phyloP scores from a whole-genome alignment of 345 rosid species.

The Populus nigra region DNA sequence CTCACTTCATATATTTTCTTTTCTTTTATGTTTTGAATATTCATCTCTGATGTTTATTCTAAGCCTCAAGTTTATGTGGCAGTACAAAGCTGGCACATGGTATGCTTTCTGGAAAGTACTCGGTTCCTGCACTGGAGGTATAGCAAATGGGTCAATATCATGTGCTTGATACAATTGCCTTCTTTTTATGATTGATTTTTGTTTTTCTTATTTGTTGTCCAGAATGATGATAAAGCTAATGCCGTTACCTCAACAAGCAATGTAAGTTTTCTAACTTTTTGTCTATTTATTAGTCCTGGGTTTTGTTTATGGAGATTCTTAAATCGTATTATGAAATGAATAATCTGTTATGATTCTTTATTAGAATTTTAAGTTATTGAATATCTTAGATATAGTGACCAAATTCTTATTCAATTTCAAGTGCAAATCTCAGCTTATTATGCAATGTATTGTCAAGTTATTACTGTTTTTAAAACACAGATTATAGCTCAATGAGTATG shows the following conservation, averaged over 20 bases:
- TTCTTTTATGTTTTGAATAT: not conserved
- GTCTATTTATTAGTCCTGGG: not conserved
- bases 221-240: conserved; percentile 47
- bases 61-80: conserved; percentile 34
- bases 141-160: conserved; percentile 3
- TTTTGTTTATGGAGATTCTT: not conserved
- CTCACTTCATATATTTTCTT: not conserved
- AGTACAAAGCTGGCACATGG: conserved; percentile 98
- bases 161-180: conserved; percentile 1
- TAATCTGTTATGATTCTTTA: not conserved
- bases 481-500: not conserved
- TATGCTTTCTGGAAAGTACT: conserved; percentile 88
- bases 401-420: not conserved
- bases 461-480: not conserved
- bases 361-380: not conserved
- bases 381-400: conserved; percentile 3
- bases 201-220: conserved; percentile 23
- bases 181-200: conserved; percentile 2
- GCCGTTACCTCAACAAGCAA: conserved; percentile 27
- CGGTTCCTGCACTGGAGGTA: conserved; percentile 75
- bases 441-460: not conserved
- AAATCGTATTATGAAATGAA: not conserved
- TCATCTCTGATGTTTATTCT: not conserved
- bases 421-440: not conserved
- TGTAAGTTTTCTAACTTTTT: conserved; percentile 41